Conservation (phyloP, 1,139 yeast species). For the Casaregolazyma suthepensis region DNA sequence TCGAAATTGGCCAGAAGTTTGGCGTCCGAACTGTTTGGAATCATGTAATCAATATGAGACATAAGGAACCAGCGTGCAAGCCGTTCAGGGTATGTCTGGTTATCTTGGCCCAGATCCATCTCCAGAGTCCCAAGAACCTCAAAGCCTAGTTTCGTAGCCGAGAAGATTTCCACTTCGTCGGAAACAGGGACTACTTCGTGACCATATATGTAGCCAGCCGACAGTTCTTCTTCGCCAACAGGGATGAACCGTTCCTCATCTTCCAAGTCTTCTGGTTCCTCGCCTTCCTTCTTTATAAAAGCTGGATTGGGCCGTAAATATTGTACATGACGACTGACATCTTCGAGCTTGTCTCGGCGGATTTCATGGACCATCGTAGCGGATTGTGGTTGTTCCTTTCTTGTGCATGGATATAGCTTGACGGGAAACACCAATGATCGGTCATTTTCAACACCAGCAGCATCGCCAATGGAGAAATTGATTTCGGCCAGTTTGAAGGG, state of each 20-base stretch:
- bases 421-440: slow-evolving; percentile 34
- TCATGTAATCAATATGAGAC: slow-evolving; percentile 53
- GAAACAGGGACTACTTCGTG: slow-evolving; percentile 49
- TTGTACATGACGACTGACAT: slow-evolving; percentile 10
- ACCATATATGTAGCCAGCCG: slow-evolving; percentile 64
- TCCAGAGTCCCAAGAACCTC: slow-evolving; percentile 8
- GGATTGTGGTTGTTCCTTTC: slow-evolving; percentile 35
- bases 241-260: slow-evolving; percentile 5
- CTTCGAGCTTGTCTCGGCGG: slow-evolving; percentile 6
- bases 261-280: slow-evolving; percentile 5
- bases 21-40: slow-evolving; percentile 44
- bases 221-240: slow-evolving; percentile 23
- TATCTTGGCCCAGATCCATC: slow-evolving; percentile 3
- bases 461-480: slow-evolving; percentile 34
- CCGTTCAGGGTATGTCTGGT: slow-evolving; percentile 11
- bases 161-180: slow-evolving; percentile 34
- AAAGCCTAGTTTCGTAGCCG: slow-evolving; percentile 7
- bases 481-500: slow-evolving; percentile 30
- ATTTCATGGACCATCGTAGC: slow-evolving; percentile 34
- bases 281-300: neutral
- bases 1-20: slow-evolving; percentile 44
- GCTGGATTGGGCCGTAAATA: slow-evolving; percentile 21
- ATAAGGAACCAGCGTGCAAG: slow-evolving; percentile 56
- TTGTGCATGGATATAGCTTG: slow-evolving; percentile 62
- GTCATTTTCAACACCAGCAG: slow-evolving; percentile 17